A percentile compares a stretch with the other conserved stretches of the same genome.
Evolutionary conservation across 345 rosid genomes (phyloP).

Genomic region (Alliaria petiolata): DNA sequence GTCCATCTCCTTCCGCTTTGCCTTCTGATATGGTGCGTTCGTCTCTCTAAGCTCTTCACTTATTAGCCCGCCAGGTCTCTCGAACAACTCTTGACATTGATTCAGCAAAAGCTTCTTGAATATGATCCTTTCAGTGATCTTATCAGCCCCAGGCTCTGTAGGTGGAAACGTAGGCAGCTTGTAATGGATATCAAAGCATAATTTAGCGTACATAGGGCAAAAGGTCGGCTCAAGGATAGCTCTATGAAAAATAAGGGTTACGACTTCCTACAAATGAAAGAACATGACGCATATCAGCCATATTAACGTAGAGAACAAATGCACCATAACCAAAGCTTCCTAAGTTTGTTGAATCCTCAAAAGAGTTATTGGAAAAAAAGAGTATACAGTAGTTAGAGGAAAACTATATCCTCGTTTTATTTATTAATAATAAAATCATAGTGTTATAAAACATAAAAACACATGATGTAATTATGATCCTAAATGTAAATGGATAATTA

Average conservation of each 20-base stretch:
- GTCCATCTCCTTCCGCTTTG: conserved; percentile 44
- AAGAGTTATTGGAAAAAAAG: too few species aligned
- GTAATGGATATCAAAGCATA: conserved; percentile 59
- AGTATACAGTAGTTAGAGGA: too few species aligned
- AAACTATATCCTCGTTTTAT: too few species aligned
- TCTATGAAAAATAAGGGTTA: conserved; percentile 70
- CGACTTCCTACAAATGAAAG: conserved; percentile 51
- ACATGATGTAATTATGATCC: too few species aligned
- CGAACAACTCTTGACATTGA: conserved; percentile 65
- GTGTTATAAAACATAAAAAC: too few species aligned
- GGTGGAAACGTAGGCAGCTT: conserved; percentile 70
- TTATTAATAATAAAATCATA: too few species aligned
- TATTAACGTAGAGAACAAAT: too few species aligned
- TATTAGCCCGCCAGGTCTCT: conserved; percentile 38
- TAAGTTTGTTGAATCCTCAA: too few species aligned
- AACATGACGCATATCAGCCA: neutral
- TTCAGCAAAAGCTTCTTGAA: conserved; percentile 57
- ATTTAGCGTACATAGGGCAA: conserved; percentile 41
- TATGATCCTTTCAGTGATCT: conserved; percentile 25
- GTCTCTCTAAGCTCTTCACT: conserved; percentile 17
- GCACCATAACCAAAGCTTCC: too few species aligned
- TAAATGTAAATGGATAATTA: too few species aligned
- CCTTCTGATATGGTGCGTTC: too few species aligned
- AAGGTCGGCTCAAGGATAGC: conserved; percentile 79
- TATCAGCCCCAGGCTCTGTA: conserved; percentile 51